Base-by-base conservation (phyloP, 2,329 filamentous ascomycete species). In the Fusarium sulawesiense region DNA sequence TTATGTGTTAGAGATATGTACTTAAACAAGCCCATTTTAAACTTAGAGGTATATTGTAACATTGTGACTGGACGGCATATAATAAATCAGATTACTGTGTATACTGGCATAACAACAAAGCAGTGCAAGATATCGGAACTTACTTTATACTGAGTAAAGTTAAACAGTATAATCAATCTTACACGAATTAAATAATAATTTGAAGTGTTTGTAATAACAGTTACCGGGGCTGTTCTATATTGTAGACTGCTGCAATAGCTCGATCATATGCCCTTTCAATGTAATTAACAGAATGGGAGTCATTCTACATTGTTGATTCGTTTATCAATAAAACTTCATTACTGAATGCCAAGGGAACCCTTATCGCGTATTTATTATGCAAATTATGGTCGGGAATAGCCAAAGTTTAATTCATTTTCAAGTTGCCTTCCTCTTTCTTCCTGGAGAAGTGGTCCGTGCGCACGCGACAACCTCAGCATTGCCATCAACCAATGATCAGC, bases 391-490 rank as follows among this genome's bases (percentile, higher is more conserved):
- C 40, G n/a, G 50, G 37, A 56, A 53, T 42, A 49, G 56, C 50
- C 44, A 50, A 70, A 48, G 59, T 68, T 56, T 70, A 71, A 56
- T 68, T 67, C 51, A 47, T 50, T 67, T 64, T 68, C 53, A 61
- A 71, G 54, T 32, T 55, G 27, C 55, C 49, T 65, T 47, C 58
- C 37, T 25, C 62, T 42, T 57, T 54, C 29, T 29, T 29, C 30
- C 23, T 21, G 34, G 32, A 23, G 34, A 48, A 23, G 18, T 71
- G 68, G 68, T 41, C 68, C 68, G 68, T 71, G 68, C 68, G 46
- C 55, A 71, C 68, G 68, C 68, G 68, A 71, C 68, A 71, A 71
- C 68, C 50, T 71, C 60, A 68, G 46, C 68, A 69, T 62, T 46
- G 23, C 47, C 64, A 55, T 71, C 60, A 54, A 71, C 68, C 68